Evolutionary conservation across 1,284 basidiomycete genomes (phyloP).

Genomic region (Sanguinoderma infundibulare): DNA sequence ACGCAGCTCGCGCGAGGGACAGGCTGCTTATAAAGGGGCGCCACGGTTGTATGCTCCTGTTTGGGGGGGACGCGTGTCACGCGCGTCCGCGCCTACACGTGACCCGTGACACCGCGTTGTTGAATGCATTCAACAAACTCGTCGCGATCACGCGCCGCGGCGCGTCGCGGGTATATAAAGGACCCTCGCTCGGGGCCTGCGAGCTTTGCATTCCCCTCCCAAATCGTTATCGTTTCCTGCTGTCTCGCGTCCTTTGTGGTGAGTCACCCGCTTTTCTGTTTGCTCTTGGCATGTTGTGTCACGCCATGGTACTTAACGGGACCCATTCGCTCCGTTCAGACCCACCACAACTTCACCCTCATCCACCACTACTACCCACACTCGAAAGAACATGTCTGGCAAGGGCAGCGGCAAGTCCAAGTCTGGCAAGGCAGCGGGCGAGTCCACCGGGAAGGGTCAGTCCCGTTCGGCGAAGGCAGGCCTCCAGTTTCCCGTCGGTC

Average conservation of each 20-base stretch:
- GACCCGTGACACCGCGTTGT: slow-evolving; percentile 18
- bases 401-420: slow-evolving; percentile 64
- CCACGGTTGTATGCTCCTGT: slow-evolving; percentile 23
- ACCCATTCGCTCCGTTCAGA: not conserved
- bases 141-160: slow-evolving; percentile 17
- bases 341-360: not conserved
- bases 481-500: slow-evolving; percentile 89
- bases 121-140: slow-evolving; percentile 25
- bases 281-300: not conserved
- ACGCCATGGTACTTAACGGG: not conserved
- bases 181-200: not conserved
- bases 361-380: not conserved
- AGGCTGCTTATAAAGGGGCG: slow-evolving; percentile 26
- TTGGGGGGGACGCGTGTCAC: slow-evolving; percentile 27
- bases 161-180: slow-evolving; percentile 1
- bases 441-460: slow-evolving; percentile 51
- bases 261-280: not conserved
- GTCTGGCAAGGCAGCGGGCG: slow-evolving; percentile 61
- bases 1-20: slow-evolving; percentile 13
- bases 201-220: slow-evolving; percentile 4
- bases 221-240: not conserved
- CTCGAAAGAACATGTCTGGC: slow-evolving; percentile 52
- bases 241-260: not conserved
- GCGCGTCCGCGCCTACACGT: slow-evolving; percentile 3
- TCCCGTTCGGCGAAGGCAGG: slow-evolving; percentile 85